phyloP scores from a whole-genome alignment of 176 grass and related monocot genomes.

The Chrysopogon serrulatus region DNA sequence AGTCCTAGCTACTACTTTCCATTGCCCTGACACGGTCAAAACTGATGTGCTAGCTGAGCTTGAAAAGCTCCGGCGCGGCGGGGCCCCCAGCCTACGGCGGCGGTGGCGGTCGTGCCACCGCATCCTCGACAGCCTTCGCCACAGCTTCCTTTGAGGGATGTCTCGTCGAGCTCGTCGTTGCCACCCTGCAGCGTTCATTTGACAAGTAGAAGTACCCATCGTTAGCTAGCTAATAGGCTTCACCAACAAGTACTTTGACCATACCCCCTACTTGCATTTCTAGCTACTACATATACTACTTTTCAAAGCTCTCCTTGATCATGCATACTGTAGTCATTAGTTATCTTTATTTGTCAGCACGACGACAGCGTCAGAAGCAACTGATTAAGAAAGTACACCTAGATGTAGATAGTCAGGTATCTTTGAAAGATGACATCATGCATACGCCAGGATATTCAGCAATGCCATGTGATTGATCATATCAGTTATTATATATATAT shows the following conservation, averaged over 20 bases:
- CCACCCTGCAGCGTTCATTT: constrained; percentile 25
- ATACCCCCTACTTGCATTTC: background rate
- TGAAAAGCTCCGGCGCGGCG: background rate
- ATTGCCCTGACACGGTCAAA: constrained; percentile 36
- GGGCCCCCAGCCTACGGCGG: background rate
- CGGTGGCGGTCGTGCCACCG: background rate
- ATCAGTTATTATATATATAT: too few relatives aligned
- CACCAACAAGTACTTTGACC: constrained; percentile 25
- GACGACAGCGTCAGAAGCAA: constrained; percentile 8
- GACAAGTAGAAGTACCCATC: background rate
- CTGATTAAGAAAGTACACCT: background rate
- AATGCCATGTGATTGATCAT: too few relatives aligned
- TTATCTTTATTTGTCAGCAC: background rate
- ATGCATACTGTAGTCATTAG: background rate
- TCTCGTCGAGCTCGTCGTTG: constrained; percentile 34
- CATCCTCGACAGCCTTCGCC: constrained; percentile 41
- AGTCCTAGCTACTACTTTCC: background rate
- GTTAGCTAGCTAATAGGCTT: constrained; percentile 20
- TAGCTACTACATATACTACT: background rate
- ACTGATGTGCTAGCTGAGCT: constrained; percentile 27
- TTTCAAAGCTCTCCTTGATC: background rate
- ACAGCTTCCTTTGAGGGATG: constrained; percentile 64
- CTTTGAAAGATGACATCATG: constrained; percentile 17
- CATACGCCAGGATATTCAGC: too few relatives aligned
- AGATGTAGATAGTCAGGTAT: background rate